Percentiles rank a stretch among this genome's conserved stretches.
These are phyloP conservation scores for Panellus pusillus DNA, from an alignment of 768 basidiomycete species.

Conservation along the genomic window DNA sequence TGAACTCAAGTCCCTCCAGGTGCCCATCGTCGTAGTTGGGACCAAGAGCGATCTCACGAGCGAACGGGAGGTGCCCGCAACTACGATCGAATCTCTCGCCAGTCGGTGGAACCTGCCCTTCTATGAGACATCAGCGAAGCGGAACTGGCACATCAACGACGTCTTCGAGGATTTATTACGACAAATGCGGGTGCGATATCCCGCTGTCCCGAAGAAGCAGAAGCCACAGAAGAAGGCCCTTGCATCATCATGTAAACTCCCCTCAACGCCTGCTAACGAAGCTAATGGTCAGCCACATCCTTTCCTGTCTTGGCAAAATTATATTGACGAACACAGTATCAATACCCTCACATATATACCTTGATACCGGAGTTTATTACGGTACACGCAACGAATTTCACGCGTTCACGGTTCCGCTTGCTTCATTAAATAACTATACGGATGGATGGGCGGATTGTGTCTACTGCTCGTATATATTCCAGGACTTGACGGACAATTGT, in stretches of 20 bases:
- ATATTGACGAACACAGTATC: constrained; percentile 3
- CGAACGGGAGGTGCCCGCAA: constrained; percentile 75
- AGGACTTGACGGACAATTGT: constrained; percentile 8
- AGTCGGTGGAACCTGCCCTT: constrained; percentile 70
- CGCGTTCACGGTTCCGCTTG: constrained; percentile 8
- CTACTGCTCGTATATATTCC: constrained; percentile 21
- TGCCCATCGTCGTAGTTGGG: constrained; percentile 85
- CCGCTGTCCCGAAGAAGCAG: constrained; percentile 37
- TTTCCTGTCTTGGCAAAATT: neutral
- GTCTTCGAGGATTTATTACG: constrained; percentile 77
- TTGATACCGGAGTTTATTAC: constrained; percentile 10
- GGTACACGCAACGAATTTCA: constrained; percentile 16
- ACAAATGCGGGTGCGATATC: constrained; percentile 72
- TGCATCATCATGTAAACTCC: constrained; percentile 45
- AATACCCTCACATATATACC: constrained; percentile 22
- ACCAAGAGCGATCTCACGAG: constrained; percentile 81
- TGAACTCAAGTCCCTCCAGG: constrained; percentile 33
- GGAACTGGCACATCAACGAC: constrained; percentile 76
- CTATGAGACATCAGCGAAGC: constrained; percentile 88
- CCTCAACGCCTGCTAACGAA: constrained; percentile 7
- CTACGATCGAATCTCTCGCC: constrained; percentile 63
- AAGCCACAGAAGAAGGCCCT: constrained; percentile 19
- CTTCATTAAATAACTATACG: constrained; percentile 18
- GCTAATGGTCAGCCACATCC: constrained; percentile 3
- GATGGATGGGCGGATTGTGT: constrained; percentile 4